phyloP scores from a whole-genome alignment of 1,284 basidiomycete genomes.

The Ganoderma lingzhi region DNA sequence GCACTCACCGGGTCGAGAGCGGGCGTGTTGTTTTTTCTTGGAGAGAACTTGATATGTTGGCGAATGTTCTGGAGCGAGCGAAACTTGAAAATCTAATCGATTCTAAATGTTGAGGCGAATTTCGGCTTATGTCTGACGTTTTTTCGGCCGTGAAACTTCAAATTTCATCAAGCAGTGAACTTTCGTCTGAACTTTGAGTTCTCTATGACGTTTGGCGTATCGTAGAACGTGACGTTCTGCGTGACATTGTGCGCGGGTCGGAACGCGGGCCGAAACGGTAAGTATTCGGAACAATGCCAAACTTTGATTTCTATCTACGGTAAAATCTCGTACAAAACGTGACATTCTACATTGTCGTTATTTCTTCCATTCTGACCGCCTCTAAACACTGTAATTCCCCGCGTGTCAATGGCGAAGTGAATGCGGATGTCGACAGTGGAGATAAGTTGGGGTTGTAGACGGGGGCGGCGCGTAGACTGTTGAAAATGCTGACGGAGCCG shows the following conservation, averaged over 20 bases:
- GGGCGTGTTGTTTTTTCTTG: neutral
- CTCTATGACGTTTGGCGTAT: neutral
- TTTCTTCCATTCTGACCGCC: too few species aligned
- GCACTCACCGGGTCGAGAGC: neutral
- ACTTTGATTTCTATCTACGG: neutral
- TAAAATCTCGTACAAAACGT: neutral
- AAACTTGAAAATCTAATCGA: neutral
- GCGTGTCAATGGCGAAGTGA: too few species aligned
- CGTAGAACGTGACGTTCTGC: neutral
- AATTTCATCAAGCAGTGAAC: neutral
- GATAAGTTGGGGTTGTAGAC: too few species aligned
- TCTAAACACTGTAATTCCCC: too few species aligned
- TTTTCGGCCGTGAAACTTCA: neutral
- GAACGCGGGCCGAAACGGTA: slow-evolving; percentile 2
- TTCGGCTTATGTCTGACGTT: neutral
- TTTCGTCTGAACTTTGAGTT: neutral
- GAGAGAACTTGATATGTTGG: neutral
- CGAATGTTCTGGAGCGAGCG: neutral
- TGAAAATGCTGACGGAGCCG: too few species aligned
- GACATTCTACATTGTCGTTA: neutral
- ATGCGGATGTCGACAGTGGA: too few species aligned
- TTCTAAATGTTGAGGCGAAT: neutral
- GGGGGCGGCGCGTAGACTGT: too few species aligned
- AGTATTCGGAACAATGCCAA: neutral
- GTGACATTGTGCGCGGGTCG: neutral